Evolutionary conservation across 2,329 filamentous ascomycete species (phyloP).

Genomic region (Gaeumannomyces tritici): DNA sequence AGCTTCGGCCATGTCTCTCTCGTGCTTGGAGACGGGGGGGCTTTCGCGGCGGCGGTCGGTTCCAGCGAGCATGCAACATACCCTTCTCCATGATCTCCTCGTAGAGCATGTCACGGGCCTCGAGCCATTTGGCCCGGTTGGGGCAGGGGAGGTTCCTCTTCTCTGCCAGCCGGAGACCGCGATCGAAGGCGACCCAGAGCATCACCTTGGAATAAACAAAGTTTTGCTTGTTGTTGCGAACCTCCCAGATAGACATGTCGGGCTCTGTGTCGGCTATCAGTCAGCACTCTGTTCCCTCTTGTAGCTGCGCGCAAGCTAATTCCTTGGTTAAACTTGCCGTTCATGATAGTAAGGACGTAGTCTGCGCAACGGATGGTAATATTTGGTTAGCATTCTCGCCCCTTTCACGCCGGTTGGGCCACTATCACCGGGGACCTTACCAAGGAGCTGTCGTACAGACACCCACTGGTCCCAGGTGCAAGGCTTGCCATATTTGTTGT

Average conservation of each 20-base stretch:
- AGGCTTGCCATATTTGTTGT: slow-evolving; percentile 72
- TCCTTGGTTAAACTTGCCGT: slow-evolving; percentile 28
- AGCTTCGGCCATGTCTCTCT: neutral
- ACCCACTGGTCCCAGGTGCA: slow-evolving; percentile 70
- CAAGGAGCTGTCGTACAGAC: slow-evolving; percentile 55
- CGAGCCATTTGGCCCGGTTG: slow-evolving; percentile 56
- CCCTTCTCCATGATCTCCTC: slow-evolving; percentile 70
- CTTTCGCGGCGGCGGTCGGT: too few relatives aligned
- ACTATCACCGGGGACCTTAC: slow-evolving; percentile 18
- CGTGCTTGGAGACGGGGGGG: neutral
- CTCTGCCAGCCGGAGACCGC: slow-evolving; percentile 62
- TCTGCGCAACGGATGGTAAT: slow-evolving; percentile 28
- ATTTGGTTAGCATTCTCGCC: neutral
- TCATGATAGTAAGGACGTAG: slow-evolving; percentile 58
- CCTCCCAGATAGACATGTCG: slow-evolving; percentile 81
- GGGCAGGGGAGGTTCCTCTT: slow-evolving; percentile 70
- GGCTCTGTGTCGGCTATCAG: slow-evolving; percentile 30
- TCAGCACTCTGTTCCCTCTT: neutral
- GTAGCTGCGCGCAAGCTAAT: neutral
- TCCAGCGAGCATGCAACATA: slow-evolving; percentile 11
- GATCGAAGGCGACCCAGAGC: slow-evolving; percentile 75
- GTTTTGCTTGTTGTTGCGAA: slow-evolving; percentile 64
- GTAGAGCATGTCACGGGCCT: slow-evolving; percentile 56
- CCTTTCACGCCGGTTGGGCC: neutral
- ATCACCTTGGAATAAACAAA: slow-evolving; percentile 78